Evolutionary conservation across 805 yeast species (phyloP).

Genomic region (Metschnikowia dekortorum): DNA sequence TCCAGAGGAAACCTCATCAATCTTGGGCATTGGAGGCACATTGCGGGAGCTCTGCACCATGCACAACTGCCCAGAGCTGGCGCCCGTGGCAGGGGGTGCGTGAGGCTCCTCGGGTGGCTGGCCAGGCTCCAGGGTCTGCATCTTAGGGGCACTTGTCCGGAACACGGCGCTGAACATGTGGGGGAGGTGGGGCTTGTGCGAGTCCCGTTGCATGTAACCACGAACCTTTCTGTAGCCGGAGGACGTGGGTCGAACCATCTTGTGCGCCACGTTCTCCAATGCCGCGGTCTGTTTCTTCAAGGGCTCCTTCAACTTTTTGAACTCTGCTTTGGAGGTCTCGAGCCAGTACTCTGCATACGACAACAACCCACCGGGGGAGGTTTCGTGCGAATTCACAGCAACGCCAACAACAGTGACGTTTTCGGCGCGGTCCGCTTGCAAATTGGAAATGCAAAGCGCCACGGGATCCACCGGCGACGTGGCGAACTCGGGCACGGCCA

Average conservation of each 20-base stretch:
- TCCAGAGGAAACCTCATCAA: neutral
- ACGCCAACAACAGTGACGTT: neutral
- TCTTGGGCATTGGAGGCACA: neutral
- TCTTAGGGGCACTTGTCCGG: neutral
- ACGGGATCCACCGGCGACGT: neutral
- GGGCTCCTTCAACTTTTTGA: constrained; percentile 5
- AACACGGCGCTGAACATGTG: neutral
- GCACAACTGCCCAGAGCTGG: neutral
- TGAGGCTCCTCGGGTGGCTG: neutral
- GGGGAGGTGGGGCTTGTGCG: neutral
- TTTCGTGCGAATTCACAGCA: neutral
- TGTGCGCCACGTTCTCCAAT: neutral
- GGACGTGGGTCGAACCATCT: neutral
- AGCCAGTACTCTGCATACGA: constrained; percentile 1
- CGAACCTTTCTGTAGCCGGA: constrained; percentile 1
- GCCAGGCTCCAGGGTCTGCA: neutral
- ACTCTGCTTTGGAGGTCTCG: neutral
- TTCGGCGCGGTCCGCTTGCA: neutral
- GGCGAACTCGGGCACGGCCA: neutral
- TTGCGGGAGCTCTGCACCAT: neutral
- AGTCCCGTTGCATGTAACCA: neutral
- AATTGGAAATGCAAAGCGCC: constrained; percentile 1
- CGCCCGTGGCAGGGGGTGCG: constrained; percentile 1
- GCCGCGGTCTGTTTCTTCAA: neutral
- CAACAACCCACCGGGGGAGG: neutral